These are phyloP conservation scores for Fraxinus latifolia DNA, from an alignment of 305 asterid species.

Conservation along the genomic window DNA sequence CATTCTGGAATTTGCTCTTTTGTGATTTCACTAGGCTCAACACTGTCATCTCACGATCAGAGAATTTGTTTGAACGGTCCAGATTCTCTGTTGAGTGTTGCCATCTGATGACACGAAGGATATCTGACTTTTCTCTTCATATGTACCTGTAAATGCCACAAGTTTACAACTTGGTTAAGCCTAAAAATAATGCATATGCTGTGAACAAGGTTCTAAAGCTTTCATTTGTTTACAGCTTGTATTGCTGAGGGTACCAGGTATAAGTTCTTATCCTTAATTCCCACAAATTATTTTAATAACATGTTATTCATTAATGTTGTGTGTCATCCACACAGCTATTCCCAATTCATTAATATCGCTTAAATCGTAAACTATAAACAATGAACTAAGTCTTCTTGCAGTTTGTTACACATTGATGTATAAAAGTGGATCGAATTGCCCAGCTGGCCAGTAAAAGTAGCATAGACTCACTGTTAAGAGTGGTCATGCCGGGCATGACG, in stretches of 20 bases:
- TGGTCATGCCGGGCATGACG: background rate
- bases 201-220: slow-evolving; percentile 15
- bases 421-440: background rate
- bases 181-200: slow-evolving; percentile 1
- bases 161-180: background rate
- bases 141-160: background rate
- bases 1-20: background rate
- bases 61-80: background rate
- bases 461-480: background rate
- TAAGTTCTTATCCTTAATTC: slow-evolving; percentile 30
- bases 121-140: background rate
- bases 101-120: background rate
- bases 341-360: background rate
- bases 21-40: background rate
- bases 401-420: background rate
- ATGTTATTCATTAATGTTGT: background rate
- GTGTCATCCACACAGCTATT: background rate
- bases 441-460: background rate
- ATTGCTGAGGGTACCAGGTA: slow-evolving; percentile 33
- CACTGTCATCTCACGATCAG: background rate
- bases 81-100: background rate
- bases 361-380: background rate
- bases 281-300: background rate
- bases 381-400: background rate
- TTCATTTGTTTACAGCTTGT: slow-evolving; percentile 23